Conservation (phyloP, 2,329 filamentous ascomycete species). For the Neonectria sp. region DNA sequence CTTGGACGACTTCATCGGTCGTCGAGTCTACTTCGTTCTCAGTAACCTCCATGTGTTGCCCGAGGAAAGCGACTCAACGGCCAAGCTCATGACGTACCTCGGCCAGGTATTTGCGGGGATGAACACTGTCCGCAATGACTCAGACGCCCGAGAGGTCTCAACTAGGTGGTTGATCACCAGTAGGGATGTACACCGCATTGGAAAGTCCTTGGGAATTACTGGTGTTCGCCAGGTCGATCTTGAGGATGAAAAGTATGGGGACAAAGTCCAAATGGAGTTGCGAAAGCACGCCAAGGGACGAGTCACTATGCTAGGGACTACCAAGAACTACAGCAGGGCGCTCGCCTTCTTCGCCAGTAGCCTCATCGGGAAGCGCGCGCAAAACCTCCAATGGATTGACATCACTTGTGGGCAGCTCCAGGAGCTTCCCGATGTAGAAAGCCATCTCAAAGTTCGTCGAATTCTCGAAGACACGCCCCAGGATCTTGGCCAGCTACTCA, state of each 20-base stretch:
- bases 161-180: conserved; percentile 60
- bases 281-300: conserved; percentile 52
- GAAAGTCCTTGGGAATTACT: conserved; percentile 16
- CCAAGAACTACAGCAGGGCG: conserved; percentile 59
- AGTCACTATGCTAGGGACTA: conserved; percentile 50
- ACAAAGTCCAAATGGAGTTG: conserved; percentile 38
- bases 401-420: conserved; percentile 59
- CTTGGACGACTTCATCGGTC: conserved; percentile 44
- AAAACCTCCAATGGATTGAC: conserved; percentile 62
- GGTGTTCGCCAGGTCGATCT: conserved; percentile 36
- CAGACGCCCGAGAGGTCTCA: not conserved
- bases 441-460: conserved; percentile 56
- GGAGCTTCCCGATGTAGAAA: conserved; percentile 55
- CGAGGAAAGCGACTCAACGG: conserved; percentile 45
- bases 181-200: conserved; percentile 38
- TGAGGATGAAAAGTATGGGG: conserved; percentile 38
- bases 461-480: conserved; percentile 58
- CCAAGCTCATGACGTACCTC: conserved; percentile 24
- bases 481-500: conserved; percentile 55
- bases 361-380: conserved; percentile 58
- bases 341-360: conserved; percentile 60
- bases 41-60: conserved; percentile 59
- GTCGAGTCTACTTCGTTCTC: conserved; percentile 56
- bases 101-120: conserved; percentile 13
- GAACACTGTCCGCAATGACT: not conserved